Base-by-base conservation (phyloP, 2,329 filamentous ascomycete species). In the Phyllosticta ampelicida region DNA sequence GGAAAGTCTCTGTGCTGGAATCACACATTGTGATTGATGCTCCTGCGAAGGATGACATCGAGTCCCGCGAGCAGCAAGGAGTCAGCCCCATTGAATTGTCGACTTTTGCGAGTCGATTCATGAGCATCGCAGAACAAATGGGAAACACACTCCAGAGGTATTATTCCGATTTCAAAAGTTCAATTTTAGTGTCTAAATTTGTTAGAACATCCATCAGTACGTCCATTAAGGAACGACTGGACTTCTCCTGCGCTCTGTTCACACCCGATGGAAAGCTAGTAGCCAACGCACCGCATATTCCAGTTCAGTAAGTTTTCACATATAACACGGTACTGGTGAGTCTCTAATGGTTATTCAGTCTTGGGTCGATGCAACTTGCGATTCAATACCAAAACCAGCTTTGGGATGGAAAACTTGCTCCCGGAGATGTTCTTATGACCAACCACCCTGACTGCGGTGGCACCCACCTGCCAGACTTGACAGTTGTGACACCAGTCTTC, bases 1-100 rank as follows among this genome's bases (percentile, higher is more conserved):
- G 71, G 2, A 69, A 66, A 1, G 74, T 74, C 0, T 71, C 63
- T 1, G 65, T 76, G 9, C 64, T 72, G 0, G 65, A 70, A 13
- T 67, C 67, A 5, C 71, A 74, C 60, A 67, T 77, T 26, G 64
- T 76, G 19, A 65, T 77, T 20, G 70, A 77, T 20, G 60, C 71
- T 57, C 55, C 67, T 3, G 65, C 75, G 19, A 65, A 77, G 19
- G 70, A 77, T 9, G 11, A 53, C 36, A 16, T 9, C 4, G 51
- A 30, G 16, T 56, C 36, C 20, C 16, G 19, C 20, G 29, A 30
- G 5, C 48, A 56, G 20, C 4, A 16, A 13, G 6, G 53, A 2
- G 26, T 63, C n/a, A 61, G 63, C 48, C 60, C 62, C 2, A 52
- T 65, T 1, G 54, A 62, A 44, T 55, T 64, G 11, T 62, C 61